Evolutionary conservation across 352 stramenopile species (phyloP).

Genomic region (Pythium vanterpoolii): DNA sequence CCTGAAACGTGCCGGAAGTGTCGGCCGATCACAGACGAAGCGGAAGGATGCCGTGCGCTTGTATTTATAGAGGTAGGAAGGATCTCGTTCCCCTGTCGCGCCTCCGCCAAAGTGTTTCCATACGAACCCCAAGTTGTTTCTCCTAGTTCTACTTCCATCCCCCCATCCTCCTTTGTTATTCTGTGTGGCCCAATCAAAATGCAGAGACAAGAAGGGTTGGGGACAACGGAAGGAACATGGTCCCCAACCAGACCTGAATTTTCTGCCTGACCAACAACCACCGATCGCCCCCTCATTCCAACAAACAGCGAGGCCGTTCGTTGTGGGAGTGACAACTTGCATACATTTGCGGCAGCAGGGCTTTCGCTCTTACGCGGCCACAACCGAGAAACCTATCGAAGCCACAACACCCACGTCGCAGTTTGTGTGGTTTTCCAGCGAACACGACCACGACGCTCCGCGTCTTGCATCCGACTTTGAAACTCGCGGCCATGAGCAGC

Average conservation of each 20-base stretch:
- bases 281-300: constrained; percentile 7
- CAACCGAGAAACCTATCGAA: background rate
- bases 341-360: constrained; percentile 8
- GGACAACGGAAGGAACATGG: constrained; percentile 3
- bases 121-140: constrained; percentile 11
- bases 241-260: constrained; percentile 24
- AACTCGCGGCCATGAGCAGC: constrained; percentile 3
- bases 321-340: constrained; percentile 26
- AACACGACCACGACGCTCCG: background rate
- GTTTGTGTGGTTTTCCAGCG: background rate
- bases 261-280: constrained; percentile 29
- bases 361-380: background rate
- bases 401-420: background rate
- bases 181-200: background rate
- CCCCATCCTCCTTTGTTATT: constrained; percentile 10
- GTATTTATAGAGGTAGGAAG: constrained; percentile 1
- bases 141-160: constrained; percentile 6
- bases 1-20: background rate
- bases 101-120: constrained; percentile 9
- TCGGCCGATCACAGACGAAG: background rate
- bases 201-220: constrained; percentile 6
- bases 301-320: constrained; percentile 10
- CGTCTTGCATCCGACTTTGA: background rate
- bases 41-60: background rate
- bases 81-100: constrained; percentile 23